These are phyloP conservation scores for Sequoia sempervirens DNA, from an alignment of 75 land plant genomes.

Conservation along the genomic window DNA sequence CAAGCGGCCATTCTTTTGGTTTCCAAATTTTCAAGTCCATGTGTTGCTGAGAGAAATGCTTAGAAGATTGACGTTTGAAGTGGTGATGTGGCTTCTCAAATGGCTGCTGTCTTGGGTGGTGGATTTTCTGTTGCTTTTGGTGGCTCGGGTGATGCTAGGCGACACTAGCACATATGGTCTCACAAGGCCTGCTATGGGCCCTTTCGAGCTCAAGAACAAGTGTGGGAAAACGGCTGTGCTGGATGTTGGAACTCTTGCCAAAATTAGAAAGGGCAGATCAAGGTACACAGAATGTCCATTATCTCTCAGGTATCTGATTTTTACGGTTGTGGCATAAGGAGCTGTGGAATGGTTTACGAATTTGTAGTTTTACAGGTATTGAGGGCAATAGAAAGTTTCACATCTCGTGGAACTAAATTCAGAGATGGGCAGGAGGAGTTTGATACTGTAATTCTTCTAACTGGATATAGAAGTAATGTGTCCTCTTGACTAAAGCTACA, in stretches of 20 bases:
- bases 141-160: too few species aligned
- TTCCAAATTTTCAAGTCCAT: too few species aligned
- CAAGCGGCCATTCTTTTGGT: too few species aligned
- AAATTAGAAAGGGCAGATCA: slow-evolving; percentile 55
- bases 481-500: slow-evolving; percentile 74
- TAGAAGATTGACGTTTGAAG: too few species aligned
- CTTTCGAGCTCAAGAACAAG: slow-evolving; percentile 50
- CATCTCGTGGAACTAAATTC: slow-evolving; percentile 11
- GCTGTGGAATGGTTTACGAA: not conserved
- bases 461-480: slow-evolving; percentile 77
- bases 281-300: slow-evolving; percentile 24
- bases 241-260: slow-evolving; percentile 68
- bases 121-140: too few species aligned
- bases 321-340: not conserved
- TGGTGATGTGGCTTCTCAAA: too few species aligned
- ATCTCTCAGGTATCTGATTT: too few species aligned
- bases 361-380: slow-evolving; percentile 24
- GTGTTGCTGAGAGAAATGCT: too few species aligned
- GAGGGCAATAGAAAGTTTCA: slow-evolving; percentile 27
- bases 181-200: too few species aligned
- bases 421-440: too few species aligned
- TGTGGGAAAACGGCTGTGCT: slow-evolving; percentile 63
- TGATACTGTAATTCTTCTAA: slow-evolving; percentile 25
- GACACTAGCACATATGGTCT: too few species aligned
- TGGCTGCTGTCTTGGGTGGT: too few species aligned